Percentiles rank a stretch among this genome's conserved stretches.
Conservation (phyloP, 805 yeast species). For the Teunomyces atbi region DNA sequence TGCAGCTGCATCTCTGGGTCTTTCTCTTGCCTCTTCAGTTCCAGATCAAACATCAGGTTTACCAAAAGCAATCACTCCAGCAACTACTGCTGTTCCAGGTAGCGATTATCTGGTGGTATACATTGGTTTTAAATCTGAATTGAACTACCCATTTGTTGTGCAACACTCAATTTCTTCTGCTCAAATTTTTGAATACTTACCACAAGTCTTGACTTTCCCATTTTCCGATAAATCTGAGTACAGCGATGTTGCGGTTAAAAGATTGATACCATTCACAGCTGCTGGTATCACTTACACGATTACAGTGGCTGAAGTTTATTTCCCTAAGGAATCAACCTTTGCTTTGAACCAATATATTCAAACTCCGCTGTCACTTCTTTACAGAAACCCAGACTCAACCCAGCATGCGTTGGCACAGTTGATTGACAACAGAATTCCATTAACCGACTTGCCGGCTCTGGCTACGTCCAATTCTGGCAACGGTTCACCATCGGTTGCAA, state of each 20-base stretch:
- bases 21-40: constrained; percentile 22
- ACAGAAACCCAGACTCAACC: constrained; percentile 55
- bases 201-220: constrained; percentile 66
- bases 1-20: constrained; percentile 14
- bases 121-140: constrained; percentile 72
- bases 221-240: constrained; percentile 36
- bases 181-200: constrained; percentile 81
- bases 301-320: constrained; percentile 85
- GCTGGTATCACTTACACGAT: constrained; percentile 57
- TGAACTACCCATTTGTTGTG: constrained; percentile 85
- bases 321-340: constrained; percentile 56
- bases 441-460: constrained; percentile 40
- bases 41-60: constrained; percentile 48
- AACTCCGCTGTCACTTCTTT: constrained; percentile 56
- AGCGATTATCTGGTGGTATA: constrained; percentile 53
- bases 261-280: constrained; percentile 74
- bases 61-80: constrained; percentile 81
- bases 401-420: constrained; percentile 58
- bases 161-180: constrained; percentile 72
- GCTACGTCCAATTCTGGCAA: constrained; percentile 6
- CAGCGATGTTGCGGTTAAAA: constrained; percentile 54
- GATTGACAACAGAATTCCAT: constrained; percentile 70
- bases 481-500: constrained; percentile 5
- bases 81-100: constrained; percentile 46
- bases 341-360: constrained; percentile 50